A percentile compares a stretch with the other conserved stretches of the same genome.
Evolutionary conservation across 1,284 basidiomycete genomes (phyloP).

Genomic region (Ganoderma lucidum): DNA sequence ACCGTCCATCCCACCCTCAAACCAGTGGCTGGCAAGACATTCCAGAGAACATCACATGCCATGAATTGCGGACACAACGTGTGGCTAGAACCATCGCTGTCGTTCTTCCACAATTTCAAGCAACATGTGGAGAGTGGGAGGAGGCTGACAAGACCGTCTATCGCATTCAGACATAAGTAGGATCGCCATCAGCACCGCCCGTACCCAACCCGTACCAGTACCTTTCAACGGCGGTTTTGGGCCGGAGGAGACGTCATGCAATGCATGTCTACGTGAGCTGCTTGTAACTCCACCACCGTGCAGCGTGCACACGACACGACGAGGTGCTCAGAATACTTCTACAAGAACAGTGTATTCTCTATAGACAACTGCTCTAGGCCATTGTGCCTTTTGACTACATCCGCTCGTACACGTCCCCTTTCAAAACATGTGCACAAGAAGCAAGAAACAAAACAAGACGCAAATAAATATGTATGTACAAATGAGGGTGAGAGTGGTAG

Average conservation of each 20-base stretch:
- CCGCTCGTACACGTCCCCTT: conserved; percentile 31
- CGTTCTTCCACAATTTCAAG: background rate
- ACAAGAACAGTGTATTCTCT: conserved; percentile 23
- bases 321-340: conserved; percentile 7
- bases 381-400: conserved; percentile 25
- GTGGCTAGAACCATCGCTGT: conserved; percentile 5
- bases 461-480: conserved; percentile 4
- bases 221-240: background rate
- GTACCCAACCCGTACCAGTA: background rate
- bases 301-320: background rate
- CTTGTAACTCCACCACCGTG: too few relatives aligned
- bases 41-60: conserved; percentile 4
- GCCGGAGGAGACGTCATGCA: conserved; percentile 1
- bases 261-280: background rate
- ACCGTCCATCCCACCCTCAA: background rate
- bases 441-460: background rate
- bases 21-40: background rate
- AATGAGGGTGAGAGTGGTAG: background rate
- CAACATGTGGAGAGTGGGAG: background rate
- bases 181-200: background rate
- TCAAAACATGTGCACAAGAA: background rate
- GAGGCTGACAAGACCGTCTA: conserved; percentile 1
- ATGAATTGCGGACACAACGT: background rate
- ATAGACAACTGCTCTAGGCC: conserved; percentile 16
- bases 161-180: background rate